phyloP scores from a whole-genome alignment of 805 yeast species.

The Candida nitratophila region DNA sequence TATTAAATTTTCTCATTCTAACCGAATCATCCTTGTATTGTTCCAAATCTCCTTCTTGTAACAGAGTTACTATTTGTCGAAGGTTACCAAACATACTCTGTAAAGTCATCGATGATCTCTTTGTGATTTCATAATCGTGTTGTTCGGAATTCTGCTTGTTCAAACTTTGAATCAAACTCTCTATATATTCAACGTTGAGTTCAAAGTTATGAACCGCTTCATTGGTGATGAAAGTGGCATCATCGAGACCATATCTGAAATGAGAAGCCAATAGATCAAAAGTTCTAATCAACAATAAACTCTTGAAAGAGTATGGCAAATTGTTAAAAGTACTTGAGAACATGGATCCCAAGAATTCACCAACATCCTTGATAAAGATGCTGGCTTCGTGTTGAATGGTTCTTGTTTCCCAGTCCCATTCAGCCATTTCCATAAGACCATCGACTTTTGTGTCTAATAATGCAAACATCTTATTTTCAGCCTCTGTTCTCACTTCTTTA shows the following conservation, averaged over 20 bases:
- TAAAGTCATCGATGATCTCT: slow-evolving; percentile 36
- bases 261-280: slow-evolving; percentile 77
- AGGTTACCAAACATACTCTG: slow-evolving; percentile 72
- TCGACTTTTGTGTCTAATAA: slow-evolving; percentile 76
- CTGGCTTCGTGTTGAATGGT: slow-evolving; percentile 54
- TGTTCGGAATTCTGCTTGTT: slow-evolving; percentile 11
- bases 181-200: slow-evolving; percentile 72
- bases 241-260: slow-evolving; percentile 52
- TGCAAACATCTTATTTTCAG: slow-evolving; percentile 76
- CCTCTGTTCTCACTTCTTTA: slow-evolving; percentile 52
- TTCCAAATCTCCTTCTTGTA: slow-evolving; percentile 57
- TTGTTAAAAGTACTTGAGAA: slow-evolving; percentile 79
- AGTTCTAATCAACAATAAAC: slow-evolving; percentile 76
- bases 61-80: slow-evolving; percentile 69
- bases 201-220: slow-evolving; percentile 69
- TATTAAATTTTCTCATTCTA: slow-evolving; percentile 62
- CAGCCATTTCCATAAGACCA: slow-evolving; percentile 77
- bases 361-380: slow-evolving; percentile 72
- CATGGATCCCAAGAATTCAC: slow-evolving; percentile 76
- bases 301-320: slow-evolving; percentile 69
- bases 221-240: slow-evolving; percentile 49
- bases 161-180: slow-evolving; percentile 39
- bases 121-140: slow-evolving; percentile 9
- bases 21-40: slow-evolving; percentile 51
- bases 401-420: slow-evolving; percentile 73